A percentile compares a stretch with the other conserved stretches of the same genome.
These are phyloP conservation scores for Rhizophora mangle DNA, from an alignment of 345 rosid species.

Conservation along the genomic window DNA sequence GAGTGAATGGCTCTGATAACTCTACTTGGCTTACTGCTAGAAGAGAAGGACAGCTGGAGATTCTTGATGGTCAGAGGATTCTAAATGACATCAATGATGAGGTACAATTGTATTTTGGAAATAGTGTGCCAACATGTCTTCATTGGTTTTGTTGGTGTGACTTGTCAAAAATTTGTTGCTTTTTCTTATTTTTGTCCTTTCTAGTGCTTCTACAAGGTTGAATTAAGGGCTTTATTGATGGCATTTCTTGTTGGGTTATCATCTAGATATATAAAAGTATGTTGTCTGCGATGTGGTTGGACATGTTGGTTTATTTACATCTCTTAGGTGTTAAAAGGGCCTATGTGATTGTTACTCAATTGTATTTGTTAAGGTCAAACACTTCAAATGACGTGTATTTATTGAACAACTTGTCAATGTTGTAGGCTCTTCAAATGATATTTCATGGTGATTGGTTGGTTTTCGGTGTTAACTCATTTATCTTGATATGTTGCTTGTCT, in stretches of 20 bases:
- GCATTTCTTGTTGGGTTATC: too few species aligned
- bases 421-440: background rate
- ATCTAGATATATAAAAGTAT: too few species aligned
- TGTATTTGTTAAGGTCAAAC: too few species aligned
- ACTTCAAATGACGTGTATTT: background rate
- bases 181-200: too few species aligned
- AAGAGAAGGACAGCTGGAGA: conserved; percentile 55
- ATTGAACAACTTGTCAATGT: background rate
- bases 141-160: too few species aligned
- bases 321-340: too few species aligned
- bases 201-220: too few species aligned
- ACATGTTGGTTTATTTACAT: too few species aligned
- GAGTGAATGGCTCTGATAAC: conserved; percentile 10
- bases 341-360: too few species aligned
- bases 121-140: too few species aligned
- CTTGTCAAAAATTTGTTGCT: background rate
- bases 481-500: background rate
- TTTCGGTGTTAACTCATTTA: background rate
- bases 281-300: too few species aligned
- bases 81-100: conserved; percentile 43
- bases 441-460: background rate
- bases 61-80: conserved; percentile 65
- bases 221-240: too few species aligned
- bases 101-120: conserved; percentile 34
- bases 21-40: conserved; percentile 65